These are phyloP conservation scores for Populus hybrid DNA, from an alignment of 441 rosid genomes.

Conservation along the genomic window DNA sequence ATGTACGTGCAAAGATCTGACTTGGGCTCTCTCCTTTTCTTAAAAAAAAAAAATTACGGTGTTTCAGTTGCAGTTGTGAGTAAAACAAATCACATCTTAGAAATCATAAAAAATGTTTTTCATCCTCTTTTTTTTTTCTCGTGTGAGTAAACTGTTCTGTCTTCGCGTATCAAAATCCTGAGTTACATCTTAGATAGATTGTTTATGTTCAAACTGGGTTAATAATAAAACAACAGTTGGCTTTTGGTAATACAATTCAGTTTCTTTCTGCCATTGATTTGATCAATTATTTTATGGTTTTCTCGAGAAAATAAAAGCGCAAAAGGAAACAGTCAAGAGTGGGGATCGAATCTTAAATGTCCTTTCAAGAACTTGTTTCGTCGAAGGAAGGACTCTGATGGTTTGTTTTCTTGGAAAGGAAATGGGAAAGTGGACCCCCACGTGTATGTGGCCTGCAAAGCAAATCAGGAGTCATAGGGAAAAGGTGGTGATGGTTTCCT, in stretches of 20 bases:
- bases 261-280: not conserved
- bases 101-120: too few relatives aligned
- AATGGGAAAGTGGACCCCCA: constrained; percentile 24
- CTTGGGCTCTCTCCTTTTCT: not conserved
- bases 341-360: constrained; percentile 26
- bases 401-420: not conserved
- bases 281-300: not conserved
- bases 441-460: constrained; percentile 15
- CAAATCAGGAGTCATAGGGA: not conserved
- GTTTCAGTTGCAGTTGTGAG: too few relatives aligned
- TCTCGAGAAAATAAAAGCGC: not conserved
- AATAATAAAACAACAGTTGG: too few relatives aligned
- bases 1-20: not conserved
- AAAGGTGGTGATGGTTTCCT: constrained; percentile 8
- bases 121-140: too few relatives aligned
- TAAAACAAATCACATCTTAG: too few relatives aligned
- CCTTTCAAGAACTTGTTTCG: not conserved
- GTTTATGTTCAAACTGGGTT: too few relatives aligned
- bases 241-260: not conserved
- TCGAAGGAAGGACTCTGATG: not conserved
- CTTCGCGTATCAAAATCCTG: too few relatives aligned
- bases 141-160: too few relatives aligned
- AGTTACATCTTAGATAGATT: too few relatives aligned
- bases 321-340: constrained; percentile 29
- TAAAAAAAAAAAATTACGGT: too few relatives aligned